Evolutionary conservation across 2,329 filamentous ascomycete genomes (phyloP).

Genomic region (Ramularia endophylla): DNA sequence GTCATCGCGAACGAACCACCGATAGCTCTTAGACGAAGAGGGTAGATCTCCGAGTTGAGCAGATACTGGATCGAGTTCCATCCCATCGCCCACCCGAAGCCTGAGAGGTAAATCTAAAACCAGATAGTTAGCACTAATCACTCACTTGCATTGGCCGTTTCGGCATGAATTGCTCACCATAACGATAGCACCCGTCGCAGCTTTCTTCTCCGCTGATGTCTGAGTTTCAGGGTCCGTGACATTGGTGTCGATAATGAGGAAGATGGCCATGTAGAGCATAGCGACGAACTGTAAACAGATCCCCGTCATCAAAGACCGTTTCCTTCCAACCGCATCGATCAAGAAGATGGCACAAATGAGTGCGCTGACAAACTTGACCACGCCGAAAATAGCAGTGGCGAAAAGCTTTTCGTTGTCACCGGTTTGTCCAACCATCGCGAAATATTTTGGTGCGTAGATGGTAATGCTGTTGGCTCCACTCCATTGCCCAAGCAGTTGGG

Average conservation of each 20-base stretch:
- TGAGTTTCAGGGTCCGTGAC: slow-evolving; percentile 47
- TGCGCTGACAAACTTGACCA: slow-evolving; percentile 64
- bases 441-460: slow-evolving; percentile 68
- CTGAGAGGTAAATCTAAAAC: slow-evolving; percentile 47
- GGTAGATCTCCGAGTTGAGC: slow-evolving; percentile 71
- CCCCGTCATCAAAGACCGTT: slow-evolving; percentile 48
- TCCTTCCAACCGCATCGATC: slow-evolving; percentile 66
- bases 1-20: slow-evolving; percentile 75
- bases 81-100: slow-evolving; percentile 61
- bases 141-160: too few species aligned
- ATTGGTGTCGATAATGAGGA: slow-evolving; percentile 54
- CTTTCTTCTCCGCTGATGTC: slow-evolving; percentile 45
- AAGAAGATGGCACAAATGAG: slow-evolving; percentile 69
- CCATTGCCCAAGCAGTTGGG: slow-evolving; percentile 70
- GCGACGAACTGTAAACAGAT: slow-evolving; percentile 34
- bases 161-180: slow-evolving; percentile 22
- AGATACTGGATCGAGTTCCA: slow-evolving; percentile 56
- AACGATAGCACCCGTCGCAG: slow-evolving; percentile 59
- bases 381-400: slow-evolving; percentile 68
- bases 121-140: not conserved
- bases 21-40: slow-evolving; percentile 58
- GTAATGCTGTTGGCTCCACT: slow-evolving; percentile 60
- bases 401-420: slow-evolving; percentile 65
- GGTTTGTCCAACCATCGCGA: slow-evolving; percentile 63
- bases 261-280: slow-evolving; percentile 51